phyloP scores from a whole-genome alignment of 805 yeast genomes.

The Kodamaea lidongshanica region DNA sequence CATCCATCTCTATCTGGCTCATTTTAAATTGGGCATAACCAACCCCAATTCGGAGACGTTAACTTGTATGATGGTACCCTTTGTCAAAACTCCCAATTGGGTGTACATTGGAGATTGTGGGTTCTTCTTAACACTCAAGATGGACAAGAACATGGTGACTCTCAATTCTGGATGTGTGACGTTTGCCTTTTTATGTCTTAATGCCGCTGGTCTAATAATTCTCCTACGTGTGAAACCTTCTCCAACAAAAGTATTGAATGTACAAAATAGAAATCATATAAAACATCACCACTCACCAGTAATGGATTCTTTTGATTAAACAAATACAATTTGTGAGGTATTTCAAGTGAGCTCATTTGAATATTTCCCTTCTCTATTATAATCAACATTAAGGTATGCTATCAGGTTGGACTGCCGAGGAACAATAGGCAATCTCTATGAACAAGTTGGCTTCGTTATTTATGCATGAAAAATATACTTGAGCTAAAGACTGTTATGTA shows the following conservation, averaged over 20 bases:
- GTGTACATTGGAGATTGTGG: slow-evolving; percentile 99
- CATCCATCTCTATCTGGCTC: slow-evolving; percentile 99
- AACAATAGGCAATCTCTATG: no score
- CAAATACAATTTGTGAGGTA: no score
- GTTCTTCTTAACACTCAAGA: slow-evolving; percentile 89
- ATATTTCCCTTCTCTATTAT: no score
- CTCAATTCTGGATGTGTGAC: slow-evolving; percentile 96
- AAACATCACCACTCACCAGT: no score
- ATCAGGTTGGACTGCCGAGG: no score
- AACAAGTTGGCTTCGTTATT: no score
- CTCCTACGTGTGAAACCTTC: slow-evolving; percentile 97
- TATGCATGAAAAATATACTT: no score
- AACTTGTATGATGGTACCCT: slow-evolving; percentile 96
- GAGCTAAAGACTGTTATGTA: no score
- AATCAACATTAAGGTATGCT: no score
- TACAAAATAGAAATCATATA: no score
- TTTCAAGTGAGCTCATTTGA: no score
- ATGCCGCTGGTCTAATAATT: slow-evolving; percentile 90
- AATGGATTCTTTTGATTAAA: no score
- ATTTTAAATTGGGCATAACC: slow-evolving; percentile 93
- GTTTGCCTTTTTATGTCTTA: slow-evolving; percentile 97
- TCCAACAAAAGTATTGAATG: slow-evolving; percentile 98
- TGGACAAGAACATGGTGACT: slow-evolving; percentile 93
- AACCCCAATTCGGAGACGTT: slow-evolving; percentile 93
- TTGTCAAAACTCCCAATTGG: slow-evolving; percentile 90